Conservation (phyloP, 202 grass and related monocot species). For the Carex sylvatica region DNA sequence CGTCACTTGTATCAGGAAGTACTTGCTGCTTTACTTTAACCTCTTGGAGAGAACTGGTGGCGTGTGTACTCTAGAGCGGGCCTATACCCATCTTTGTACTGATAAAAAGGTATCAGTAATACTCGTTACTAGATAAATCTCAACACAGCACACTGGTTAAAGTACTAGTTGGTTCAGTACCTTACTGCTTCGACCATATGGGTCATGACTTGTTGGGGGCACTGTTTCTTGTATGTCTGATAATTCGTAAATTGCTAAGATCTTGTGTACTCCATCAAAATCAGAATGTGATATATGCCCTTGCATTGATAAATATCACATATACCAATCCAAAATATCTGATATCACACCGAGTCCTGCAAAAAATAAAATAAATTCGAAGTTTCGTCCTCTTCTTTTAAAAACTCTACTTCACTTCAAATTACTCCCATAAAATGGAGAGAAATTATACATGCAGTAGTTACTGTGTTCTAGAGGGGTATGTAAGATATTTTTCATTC, state of each 20-base stretch:
- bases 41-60: conserved; percentile 80
- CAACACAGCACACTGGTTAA: neutral
- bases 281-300: no score
- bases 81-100: conserved; percentile 72
- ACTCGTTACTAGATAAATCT: conserved; percentile 24
- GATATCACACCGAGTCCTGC: no score
- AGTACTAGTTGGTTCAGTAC: neutral
- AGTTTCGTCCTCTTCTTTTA: neutral
- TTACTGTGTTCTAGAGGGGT: neutral
- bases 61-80: conserved; percentile 72
- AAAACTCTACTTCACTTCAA: neutral
- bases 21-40: conserved; percentile 71
- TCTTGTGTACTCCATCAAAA: no score
- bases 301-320: no score
- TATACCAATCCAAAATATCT: no score
- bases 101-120: conserved; percentile 66
- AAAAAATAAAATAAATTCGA: no score
- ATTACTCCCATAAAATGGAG: neutral
- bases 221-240: neutral
- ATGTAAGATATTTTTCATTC: neutral
- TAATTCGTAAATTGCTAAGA: neutral
- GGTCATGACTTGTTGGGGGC: neutral
- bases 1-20: conserved; percentile 90
- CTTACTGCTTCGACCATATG: neutral
- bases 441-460: neutral